Percentiles rank a stretch among this genome's conserved stretches.
Evolutionary conservation across 148 eudicot species (phyloP).

Genomic region (Cornus controversa): DNA sequence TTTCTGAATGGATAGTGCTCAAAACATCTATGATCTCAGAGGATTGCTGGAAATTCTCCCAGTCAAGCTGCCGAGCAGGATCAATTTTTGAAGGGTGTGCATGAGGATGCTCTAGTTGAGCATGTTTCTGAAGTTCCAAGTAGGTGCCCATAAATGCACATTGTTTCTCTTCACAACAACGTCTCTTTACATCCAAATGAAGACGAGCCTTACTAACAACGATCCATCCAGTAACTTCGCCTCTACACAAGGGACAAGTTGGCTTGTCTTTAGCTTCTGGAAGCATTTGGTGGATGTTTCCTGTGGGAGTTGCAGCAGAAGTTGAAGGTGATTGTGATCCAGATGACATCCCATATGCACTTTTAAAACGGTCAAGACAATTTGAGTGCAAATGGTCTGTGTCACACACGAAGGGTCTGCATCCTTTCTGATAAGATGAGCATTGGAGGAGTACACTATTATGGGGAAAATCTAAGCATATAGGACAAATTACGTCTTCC

Average conservation of each 20-base stretch:
- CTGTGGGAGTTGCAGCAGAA: conserved; percentile 26
- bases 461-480: conserved; percentile 93
- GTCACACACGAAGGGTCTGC: conserved; percentile 85
- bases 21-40: conserved; percentile 91
- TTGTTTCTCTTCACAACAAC: conserved; percentile 69
- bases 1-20: conserved; percentile 90
- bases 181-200: conserved; percentile 61
- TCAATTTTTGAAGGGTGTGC: conserved; percentile 83
- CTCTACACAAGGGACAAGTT: conserved; percentile 86
- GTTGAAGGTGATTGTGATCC: conserved; percentile 40
- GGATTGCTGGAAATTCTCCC: conserved; percentile 97
- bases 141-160: conserved; percentile 69
- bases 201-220: conserved; percentile 52
- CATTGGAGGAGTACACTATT: conserved; percentile 93
- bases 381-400: conserved; percentile 93
- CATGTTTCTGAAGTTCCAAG: conserved; percentile 81
- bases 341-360: conserved; percentile 60
- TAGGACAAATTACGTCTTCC: conserved; percentile 79
- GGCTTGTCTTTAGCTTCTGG: conserved; percentile 52
- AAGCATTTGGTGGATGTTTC: conserved; percentile 20
- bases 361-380: conserved; percentile 87
- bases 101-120: conserved; percentile 75
- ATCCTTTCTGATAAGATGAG: conserved; percentile 80
- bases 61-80: conserved; percentile 84
- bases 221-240: conserved; percentile 87